phyloP scores from a whole-genome alignment of 192 early-diverging fungal species.

The Dissophora globulifera region DNA sequence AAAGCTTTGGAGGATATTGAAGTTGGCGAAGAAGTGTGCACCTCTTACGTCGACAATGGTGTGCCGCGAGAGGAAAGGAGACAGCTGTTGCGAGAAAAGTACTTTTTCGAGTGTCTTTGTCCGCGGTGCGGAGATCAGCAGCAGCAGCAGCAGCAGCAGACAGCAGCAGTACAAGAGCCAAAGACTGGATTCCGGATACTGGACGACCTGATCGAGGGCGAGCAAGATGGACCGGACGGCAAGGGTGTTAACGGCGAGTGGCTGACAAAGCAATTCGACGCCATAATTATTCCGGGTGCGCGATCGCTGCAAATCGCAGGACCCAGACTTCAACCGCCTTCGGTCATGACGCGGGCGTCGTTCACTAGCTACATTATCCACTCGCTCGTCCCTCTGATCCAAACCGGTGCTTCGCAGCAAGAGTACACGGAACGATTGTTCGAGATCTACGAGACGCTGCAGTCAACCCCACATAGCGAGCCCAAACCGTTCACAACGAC shows the following conservation, averaged over 20 bases:
- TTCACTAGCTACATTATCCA: conserved; percentile 45
- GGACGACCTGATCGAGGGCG: conserved; percentile 34
- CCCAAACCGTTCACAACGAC: conserved; percentile 52
- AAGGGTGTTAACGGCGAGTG: conserved; percentile 35
- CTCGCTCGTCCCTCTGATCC: conserved; percentile 45
- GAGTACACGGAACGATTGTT: conserved; percentile 34
- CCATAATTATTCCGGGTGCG: conserved; percentile 37
- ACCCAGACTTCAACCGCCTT: conserved; percentile 25
- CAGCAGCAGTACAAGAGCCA: neutral
- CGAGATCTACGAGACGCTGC: conserved; percentile 22
- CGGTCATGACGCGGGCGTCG: conserved; percentile 12
- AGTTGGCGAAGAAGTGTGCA: conserved; percentile 62
- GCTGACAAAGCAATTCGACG: conserved; percentile 39
- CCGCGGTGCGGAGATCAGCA: conserved; percentile 38
- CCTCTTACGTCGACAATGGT: conserved; percentile 70
- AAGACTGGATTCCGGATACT: conserved; percentile 37
- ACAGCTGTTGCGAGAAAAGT: conserved; percentile 56
- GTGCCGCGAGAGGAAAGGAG: conserved; percentile 46
- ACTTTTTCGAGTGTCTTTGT: conserved; percentile 63
- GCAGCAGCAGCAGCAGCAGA: neutral
- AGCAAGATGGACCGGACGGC: conserved; percentile 28
- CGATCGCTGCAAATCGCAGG: conserved; percentile 19
- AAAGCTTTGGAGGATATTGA: conserved; percentile 63
- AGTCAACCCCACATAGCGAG: neutral
- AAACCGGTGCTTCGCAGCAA: conserved; percentile 10